These are phyloP conservation scores for Thalassiosira ordinaria DNA, from an alignment of 352 stramenopile genomes.

Conservation along the genomic window DNA sequence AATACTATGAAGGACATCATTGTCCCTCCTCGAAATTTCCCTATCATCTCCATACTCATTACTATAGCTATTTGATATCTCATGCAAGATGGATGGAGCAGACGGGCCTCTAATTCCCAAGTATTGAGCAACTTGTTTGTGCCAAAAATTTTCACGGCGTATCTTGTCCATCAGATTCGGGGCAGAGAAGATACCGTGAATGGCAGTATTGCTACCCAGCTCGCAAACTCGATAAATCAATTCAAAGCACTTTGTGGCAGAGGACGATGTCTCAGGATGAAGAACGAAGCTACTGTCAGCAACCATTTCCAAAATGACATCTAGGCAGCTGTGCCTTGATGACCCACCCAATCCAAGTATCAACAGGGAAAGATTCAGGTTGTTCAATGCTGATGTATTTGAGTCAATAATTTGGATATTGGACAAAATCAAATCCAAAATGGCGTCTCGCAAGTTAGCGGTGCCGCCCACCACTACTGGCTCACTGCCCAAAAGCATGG, in stretches of 20 bases:
- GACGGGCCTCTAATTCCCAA: constrained; percentile 40
- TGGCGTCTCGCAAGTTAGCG: constrained; percentile 27
- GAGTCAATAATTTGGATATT: constrained; percentile 36
- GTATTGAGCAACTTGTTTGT: constrained; percentile 53
- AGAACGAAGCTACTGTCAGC: constrained; percentile 48
- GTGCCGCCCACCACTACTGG: background rate
- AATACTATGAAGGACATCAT: constrained; percentile 70
- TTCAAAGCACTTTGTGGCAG: constrained; percentile 71
- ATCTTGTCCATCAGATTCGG: constrained; percentile 52
- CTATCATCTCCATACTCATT: constrained; percentile 29
- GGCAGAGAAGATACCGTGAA: background rate
- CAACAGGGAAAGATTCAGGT: constrained; percentile 45
- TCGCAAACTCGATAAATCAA: constrained; percentile 66
- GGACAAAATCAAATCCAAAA: constrained; percentile 60
- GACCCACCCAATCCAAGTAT: constrained; percentile 41
- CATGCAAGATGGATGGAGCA: constrained; percentile 52
- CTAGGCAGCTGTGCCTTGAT: constrained; percentile 54
- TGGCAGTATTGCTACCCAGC: constrained; percentile 22
- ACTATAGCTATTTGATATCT: constrained; percentile 43
- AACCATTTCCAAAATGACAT: constrained; percentile 68
- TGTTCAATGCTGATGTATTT: constrained; percentile 1
- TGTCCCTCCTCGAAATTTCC: constrained; percentile 40
- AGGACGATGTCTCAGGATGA: constrained; percentile 41
- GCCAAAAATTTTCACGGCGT: constrained; percentile 64
- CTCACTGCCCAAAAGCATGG: background rate